Base-by-base conservation (phyloP, 2,329 filamentous ascomycete species). In the Fusarium sp. region DNA sequence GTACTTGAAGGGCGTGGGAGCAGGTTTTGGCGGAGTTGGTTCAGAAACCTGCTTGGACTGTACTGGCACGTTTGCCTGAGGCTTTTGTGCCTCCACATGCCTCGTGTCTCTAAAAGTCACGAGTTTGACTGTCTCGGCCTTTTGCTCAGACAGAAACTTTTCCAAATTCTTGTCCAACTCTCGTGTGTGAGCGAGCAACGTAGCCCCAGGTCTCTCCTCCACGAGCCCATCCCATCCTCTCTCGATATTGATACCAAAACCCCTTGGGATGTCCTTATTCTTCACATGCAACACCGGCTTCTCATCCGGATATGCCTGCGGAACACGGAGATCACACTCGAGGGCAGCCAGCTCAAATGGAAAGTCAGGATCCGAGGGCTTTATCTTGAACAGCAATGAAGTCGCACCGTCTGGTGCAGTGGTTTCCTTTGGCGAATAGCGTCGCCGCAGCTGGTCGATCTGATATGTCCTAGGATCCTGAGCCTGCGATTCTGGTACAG, bases 281-380 rank as follows among this genome's bases (percentile, higher is more conserved):
- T 82, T 86, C 57, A 96, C 89, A 24, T 86, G 87, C 60, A 96
- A 83, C 22, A 83, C 84, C 42, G 93, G 90, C 35, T 83, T 83
- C 47, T 83, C 81, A 44, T 83, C 82, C 24, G 93, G 93, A 81
- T 93, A 96, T 24, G 82, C 82, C 15, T 79, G 80, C 4, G 94
- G 93, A 26, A 96, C 86, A 57, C 85, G 87, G 42, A 96, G 83
- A 48, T 90, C 85, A 79, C 93, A 95, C 45, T 93, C 87, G 38
- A 96, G 84, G 44, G 88, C 85, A 33, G 90, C 87, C 78, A 96
- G 85, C 70, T 95, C 92, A 81, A 94, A 96, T 2, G 94, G 92
- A 77, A 96, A 96, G 78, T 96, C 94, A 0, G 94, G 94, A 79
- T 96, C 94, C 11, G 93, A 94, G 10, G 94, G 94, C 18, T 83